Evolutionary conservation across 306 rosid genomes (phyloP).

Genomic region (Vigna trinervia): DNA sequence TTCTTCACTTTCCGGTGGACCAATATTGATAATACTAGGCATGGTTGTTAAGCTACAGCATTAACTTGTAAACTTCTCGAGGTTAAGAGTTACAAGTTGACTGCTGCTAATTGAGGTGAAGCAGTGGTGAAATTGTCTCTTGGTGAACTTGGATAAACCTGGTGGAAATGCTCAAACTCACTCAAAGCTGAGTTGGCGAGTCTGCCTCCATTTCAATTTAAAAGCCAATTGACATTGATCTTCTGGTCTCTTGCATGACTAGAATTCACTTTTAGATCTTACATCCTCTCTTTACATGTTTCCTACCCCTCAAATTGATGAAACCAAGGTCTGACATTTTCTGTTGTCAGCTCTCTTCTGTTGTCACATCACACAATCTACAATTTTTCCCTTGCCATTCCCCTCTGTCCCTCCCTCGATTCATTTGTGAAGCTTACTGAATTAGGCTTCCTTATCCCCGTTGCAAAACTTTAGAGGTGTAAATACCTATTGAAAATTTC

Average conservation of each 20-base stretch:
- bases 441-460: not conserved
- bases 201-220: not conserved
- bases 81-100: not conserved
- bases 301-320: not conserved
- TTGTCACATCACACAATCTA: not conserved
- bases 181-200: not conserved
- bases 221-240: not conserved
- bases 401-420: not conserved
- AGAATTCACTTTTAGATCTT: not conserved
- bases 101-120: not conserved
- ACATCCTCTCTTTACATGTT: not conserved
- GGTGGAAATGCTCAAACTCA: not conserved
- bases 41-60: not conserved
- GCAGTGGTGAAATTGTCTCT: not conserved
- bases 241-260: not conserved
- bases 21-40: not conserved
- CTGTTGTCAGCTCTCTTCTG: not conserved
- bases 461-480: not conserved
- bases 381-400: not conserved
- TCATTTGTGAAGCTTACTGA: not conserved
- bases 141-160: not conserved
- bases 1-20: slow-evolving; percentile 17
- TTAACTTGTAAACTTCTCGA: not conserved
- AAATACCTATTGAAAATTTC: slow-evolving; percentile 6
- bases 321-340: not conserved